Percentiles rank a stretch among this genome's conserved stretches.
Conservation (phyloP, 257 asterid species). For the Solanum lignicaule region DNA sequence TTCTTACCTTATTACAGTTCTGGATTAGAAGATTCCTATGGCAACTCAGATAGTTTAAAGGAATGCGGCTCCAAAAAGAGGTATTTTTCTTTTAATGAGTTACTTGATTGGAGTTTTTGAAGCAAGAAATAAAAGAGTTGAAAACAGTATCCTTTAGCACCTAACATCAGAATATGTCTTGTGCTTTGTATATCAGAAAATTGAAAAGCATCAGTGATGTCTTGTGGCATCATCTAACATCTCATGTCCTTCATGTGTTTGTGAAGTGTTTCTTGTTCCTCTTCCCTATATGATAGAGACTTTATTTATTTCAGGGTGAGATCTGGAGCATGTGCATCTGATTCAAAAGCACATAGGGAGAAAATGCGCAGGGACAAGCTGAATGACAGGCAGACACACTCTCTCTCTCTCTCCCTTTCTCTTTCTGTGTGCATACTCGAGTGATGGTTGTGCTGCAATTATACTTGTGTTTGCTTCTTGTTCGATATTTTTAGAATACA, state of each 20-base stretch:
- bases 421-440: not conserved
- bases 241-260: not conserved
- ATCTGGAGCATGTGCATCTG: conserved; percentile 32
- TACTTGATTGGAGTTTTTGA: not conserved
- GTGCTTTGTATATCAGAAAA: not conserved
- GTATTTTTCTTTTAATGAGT: conserved; percentile 9
- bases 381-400: conserved; percentile 39
- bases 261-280: not conserved
- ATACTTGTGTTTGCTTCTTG: not conserved
- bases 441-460: not conserved
- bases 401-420: not conserved
- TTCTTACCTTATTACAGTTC: conserved; percentile 10
- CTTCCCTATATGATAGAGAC: not conserved
- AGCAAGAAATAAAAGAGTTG: not conserved
- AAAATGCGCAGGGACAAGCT: conserved; percentile 52
- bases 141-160: not conserved
- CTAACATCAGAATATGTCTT: not conserved
- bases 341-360: conserved; percentile 53
- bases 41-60: conserved; percentile 20
- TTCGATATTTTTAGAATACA: not conserved
- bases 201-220: not conserved
- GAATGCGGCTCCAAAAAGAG: conserved; percentile 39
- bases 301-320: conserved; percentile 15
- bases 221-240: not conserved
- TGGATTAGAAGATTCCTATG: conserved; percentile 26